Evolutionary conservation across 148 eudicot genomes (phyloP).

Genomic region (Mesembryanthemum crystallinum): DNA sequence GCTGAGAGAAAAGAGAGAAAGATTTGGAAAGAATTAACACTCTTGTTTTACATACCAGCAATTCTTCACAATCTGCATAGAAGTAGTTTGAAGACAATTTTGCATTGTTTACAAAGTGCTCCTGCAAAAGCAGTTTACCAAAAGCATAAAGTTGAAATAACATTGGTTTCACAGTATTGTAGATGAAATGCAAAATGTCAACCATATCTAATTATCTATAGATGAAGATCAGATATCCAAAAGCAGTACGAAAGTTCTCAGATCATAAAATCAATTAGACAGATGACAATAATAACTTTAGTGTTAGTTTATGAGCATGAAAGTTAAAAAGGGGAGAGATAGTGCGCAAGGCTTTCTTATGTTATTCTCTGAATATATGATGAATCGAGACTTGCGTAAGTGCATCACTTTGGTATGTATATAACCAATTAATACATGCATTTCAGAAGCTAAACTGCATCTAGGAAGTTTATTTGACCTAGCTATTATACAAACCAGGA

Average conservation of each 20-base stretch:
- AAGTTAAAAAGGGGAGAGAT: no score
- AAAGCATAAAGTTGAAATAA: not conserved
- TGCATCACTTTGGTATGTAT: no score
- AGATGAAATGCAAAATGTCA: not conserved
- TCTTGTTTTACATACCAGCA: constrained; percentile 55
- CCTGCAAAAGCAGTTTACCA: constrained; percentile 45
- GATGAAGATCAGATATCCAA: no score
- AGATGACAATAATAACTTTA: not conserved
- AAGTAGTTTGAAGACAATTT: constrained; percentile 79
- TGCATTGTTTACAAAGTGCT: constrained; percentile 74
- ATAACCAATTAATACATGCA: no score
- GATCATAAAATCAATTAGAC: not conserved
- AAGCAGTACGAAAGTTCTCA: not conserved
- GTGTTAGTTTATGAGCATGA: not conserved
- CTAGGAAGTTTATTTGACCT: no score
- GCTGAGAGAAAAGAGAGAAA: not conserved
- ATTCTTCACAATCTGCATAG: constrained; percentile 63
- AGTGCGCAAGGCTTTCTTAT: no score
- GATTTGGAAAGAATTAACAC: not conserved
- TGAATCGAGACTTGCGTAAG: no score
- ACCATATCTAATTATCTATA: no score
- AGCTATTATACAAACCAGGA: no score
- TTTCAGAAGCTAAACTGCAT: no score
- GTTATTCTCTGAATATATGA: no score
- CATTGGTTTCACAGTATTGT: not conserved